Base-by-base conservation (phyloP, 352 stramenopile species). In the Pythium plurisporium region DNA sequence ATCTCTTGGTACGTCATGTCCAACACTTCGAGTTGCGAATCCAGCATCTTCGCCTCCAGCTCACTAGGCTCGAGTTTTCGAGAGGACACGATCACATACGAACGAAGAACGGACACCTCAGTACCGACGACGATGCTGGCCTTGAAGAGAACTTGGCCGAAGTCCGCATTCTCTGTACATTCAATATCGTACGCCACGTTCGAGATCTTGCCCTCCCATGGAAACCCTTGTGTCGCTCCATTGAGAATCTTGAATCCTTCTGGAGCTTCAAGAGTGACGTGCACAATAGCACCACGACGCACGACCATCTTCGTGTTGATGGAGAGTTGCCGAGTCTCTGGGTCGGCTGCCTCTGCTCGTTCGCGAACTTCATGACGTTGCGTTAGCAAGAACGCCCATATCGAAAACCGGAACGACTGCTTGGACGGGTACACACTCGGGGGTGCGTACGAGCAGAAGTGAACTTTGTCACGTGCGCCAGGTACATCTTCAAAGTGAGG, bases 1-100 rank as follows among this genome's bases (percentile, higher is more conserved):
- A 93, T 87, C 45, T 93, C 83, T 17, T 84, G 52, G 48, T 77
- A 93, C n/a, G 76, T 83, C 60, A 84, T 84, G 34, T 80, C 74
- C 48, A 93, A 60, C 37, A 93, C 73, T 62, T 93, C 82, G 19
- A 90, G 74, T 58, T 77, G 71, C 5, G 72, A 83, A 14, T 79
- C 55, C 9, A 89, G 65, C 43, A 87, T 67, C 43, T 89, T 58
- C 3, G 61, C 66, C 55, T 86, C 77, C 4, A 79, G 27, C 15
- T 88, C 79, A 2, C 50, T 63, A 20, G 72, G 63, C 20, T 77
- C 63, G 2, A 78, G 33, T 17, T 66, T 42, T 22, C 59, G 59
- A 0, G 66, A 69, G 10, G 79, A 79, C n/a, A 90, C 76, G 2
- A 76, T 62, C n/a, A 92, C 68, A 41, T 89, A 92, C 36, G 82